These are phyloP conservation scores for Dittrichia graveolens DNA, from an alignment of 129 eudicot genomes.

Conservation along the genomic window DNA sequence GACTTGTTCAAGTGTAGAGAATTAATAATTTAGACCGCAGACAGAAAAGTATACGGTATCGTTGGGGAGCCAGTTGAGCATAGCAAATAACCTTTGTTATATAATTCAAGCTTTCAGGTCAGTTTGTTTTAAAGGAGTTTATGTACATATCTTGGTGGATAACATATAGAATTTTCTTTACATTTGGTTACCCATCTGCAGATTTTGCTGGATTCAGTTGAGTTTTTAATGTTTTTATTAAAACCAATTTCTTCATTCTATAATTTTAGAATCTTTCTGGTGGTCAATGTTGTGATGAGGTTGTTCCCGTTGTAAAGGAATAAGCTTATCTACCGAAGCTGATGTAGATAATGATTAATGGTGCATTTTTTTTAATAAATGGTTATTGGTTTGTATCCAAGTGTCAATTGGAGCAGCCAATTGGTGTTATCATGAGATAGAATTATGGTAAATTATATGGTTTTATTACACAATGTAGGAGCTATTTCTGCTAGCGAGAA, in stretches of 20 bases:
- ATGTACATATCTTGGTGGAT: constrained; percentile 70
- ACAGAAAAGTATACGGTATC: constrained; percentile 43
- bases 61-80: constrained; percentile 85
- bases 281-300: constrained; percentile 64
- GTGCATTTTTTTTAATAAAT: not conserved
- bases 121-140: constrained; percentile 53
- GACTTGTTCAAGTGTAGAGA: constrained; percentile 3
- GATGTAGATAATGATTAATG: constrained; percentile 1
- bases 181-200: constrained; percentile 54
- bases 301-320: constrained; percentile 77
- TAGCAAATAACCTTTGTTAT: constrained; percentile 61
- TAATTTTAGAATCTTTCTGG: constrained; percentile 40
- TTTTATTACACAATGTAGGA: constrained; percentile 72
- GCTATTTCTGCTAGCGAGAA: constrained; percentile 85
- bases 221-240: not conserved
- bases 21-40: not conserved
- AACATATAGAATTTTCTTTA: constrained; percentile 45
- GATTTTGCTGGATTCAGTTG: constrained; percentile 87
- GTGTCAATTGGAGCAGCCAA: constrained; percentile 90
- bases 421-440: constrained; percentile 54
- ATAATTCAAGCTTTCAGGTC: not conserved
- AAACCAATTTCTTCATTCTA: not conserved
- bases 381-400: not conserved
- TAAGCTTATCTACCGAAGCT: not conserved
- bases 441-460: constrained; percentile 75